Conservation (phyloP, 2,329 filamentous ascomycete genomes). For the Didymella pinodella region DNA sequence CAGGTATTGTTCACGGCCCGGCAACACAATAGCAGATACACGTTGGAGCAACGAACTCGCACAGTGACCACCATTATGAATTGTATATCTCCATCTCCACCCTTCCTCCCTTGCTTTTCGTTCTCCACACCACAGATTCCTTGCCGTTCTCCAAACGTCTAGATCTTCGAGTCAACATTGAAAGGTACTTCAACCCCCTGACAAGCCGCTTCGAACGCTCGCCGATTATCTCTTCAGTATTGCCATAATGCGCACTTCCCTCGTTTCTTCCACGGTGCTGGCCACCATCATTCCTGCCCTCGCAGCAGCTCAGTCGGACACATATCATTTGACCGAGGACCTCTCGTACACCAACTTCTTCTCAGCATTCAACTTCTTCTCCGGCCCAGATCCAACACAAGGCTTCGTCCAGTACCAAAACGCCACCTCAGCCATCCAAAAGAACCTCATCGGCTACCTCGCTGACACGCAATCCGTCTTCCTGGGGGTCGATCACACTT, state of each 20-base stretch:
- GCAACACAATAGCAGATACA: background rate
- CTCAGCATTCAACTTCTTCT: conserved; percentile 43
- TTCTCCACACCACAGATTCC: background rate
- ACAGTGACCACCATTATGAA: background rate
- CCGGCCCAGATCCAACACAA: conserved; percentile 37
- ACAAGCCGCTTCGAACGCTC: background rate
- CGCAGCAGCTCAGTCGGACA: background rate
- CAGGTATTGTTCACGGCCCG: background rate
- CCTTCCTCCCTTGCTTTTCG: background rate
- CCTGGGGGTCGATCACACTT: background rate
- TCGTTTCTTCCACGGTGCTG: background rate
- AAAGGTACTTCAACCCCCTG: background rate
- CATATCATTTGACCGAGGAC: conserved; percentile 25
- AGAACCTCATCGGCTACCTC: background rate
- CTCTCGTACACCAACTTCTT: conserved; percentile 46
- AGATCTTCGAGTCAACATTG: background rate
- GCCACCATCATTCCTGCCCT: background rate
- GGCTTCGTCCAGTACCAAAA: conserved; percentile 35
- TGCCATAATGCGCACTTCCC: background rate
- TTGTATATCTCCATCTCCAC: background rate
- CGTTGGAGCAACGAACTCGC: background rate
- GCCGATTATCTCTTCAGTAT: background rate
- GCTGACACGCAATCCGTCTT: background rate
- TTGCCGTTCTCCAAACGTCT: background rate
- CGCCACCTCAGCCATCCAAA: background rate